A percentile compares a stretch with the other conserved stretches of the same genome.
Conservation (phyloP, 1,139 yeast species). For the Yamadazyma pseudoaaseri region DNA sequence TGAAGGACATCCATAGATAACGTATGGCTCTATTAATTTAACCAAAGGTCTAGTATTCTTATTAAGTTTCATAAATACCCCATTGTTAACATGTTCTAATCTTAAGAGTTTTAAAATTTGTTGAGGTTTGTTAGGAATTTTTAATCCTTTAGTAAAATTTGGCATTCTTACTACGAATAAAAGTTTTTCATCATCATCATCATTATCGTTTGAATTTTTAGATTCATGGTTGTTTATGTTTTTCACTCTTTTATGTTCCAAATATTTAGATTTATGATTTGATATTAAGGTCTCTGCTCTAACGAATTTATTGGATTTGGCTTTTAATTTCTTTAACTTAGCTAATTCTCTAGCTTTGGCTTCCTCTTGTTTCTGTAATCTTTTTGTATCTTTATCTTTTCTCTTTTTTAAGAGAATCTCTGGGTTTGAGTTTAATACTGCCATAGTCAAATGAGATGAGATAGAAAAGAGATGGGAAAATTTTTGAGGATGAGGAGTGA, state of each 20-base stretch:
- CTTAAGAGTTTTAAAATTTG: constrained; percentile 59
- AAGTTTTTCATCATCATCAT: constrained; percentile 46
- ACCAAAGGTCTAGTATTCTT: constrained; percentile 56
- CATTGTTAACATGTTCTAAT: constrained; percentile 58
- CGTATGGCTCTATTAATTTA: constrained; percentile 67
- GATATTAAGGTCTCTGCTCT: constrained; percentile 75
- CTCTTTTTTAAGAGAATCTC: constrained; percentile 75
- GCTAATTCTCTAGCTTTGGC: constrained; percentile 26
- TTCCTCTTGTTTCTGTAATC: constrained; percentile 62
- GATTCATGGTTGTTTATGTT: constrained; percentile 55
- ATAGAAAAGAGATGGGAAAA: no score
- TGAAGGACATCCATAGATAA: constrained; percentile 72
- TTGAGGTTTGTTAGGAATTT: constrained; percentile 64
- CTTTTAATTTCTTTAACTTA: constrained; percentile 38
- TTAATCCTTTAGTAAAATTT: constrained; percentile 52
- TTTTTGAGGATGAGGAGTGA: constrained; percentile 2
- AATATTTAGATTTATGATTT: constrained; percentile 58
- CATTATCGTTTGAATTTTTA: constrained; percentile 17
- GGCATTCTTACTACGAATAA: constrained; percentile 69
- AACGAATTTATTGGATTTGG: constrained; percentile 48
- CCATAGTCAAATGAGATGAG: constrained; percentile 33
- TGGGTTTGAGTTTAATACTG: constrained; percentile 65
- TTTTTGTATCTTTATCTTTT: constrained; percentile 70
- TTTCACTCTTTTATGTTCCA: constrained; percentile 66
- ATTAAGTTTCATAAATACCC: constrained; percentile 67